Evolutionary conservation across 2,329 filamentous ascomycete species (phyloP).

Genomic region (Apiospora sp.): DNA sequence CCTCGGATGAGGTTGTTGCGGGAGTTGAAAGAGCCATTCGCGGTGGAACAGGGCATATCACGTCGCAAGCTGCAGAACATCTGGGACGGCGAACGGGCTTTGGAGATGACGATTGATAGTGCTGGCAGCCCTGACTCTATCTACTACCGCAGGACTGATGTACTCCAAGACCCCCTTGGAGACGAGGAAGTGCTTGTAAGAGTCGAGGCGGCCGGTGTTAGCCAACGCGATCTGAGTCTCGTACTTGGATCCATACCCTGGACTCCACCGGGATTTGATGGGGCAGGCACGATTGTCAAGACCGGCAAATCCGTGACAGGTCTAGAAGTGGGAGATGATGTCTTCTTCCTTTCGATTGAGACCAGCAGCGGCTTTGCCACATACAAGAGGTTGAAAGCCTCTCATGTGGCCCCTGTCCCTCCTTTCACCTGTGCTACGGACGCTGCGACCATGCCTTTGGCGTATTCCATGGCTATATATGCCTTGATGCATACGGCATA

Average conservation of each 20-base stretch:
- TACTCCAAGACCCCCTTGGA: slow-evolving; percentile 33
- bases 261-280: slow-evolving; percentile 30
- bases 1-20: slow-evolving; percentile 29
- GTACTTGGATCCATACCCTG: slow-evolving; percentile 36
- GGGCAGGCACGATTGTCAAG: slow-evolving; percentile 27
- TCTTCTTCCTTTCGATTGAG: slow-evolving; percentile 29
- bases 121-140: slow-evolving; percentile 37
- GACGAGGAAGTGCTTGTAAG: slow-evolving; percentile 45
- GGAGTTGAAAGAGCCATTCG: slow-evolving; percentile 30
- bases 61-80: slow-evolving; percentile 35
- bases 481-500: slow-evolving; percentile 23
- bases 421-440: slow-evolving; percentile 24
- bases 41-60: slow-evolving; percentile 29
- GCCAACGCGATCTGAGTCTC: slow-evolving; percentile 34
- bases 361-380: slow-evolving; percentile 31
- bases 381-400: slow-evolving; percentile 30
- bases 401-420: slow-evolving; percentile 29
- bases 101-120: slow-evolving; percentile 38
- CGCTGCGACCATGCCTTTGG: slow-evolving; percentile 30
- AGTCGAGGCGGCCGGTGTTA: slow-evolving; percentile 39
- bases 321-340: slow-evolving; percentile 26
- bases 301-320: slow-evolving; percentile 23
- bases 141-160: slow-evolving; percentile 34
- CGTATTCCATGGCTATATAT: slow-evolving; percentile 26
- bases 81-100: slow-evolving; percentile 31